A percentile compares a stretch with the other conserved stretches of the same genome.
phyloP scores from a whole-genome alignment of 2,329 filamentous ascomycete species.

The Lachnellula cervina region DNA sequence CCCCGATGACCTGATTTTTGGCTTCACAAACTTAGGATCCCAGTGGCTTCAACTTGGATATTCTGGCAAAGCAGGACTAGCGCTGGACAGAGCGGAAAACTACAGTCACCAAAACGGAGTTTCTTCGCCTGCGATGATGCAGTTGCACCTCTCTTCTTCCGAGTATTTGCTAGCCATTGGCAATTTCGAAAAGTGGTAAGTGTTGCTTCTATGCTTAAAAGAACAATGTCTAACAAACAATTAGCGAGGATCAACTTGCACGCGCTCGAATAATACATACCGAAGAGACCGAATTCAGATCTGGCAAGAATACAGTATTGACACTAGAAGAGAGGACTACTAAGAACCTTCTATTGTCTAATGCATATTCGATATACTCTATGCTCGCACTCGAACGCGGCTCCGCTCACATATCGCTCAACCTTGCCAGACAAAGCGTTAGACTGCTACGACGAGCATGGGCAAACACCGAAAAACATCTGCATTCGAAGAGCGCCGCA shows the following conservation, averaged over 20 bases:
- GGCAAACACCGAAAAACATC: conserved; percentile 32
- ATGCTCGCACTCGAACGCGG: conserved; percentile 39
- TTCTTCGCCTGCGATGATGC: conserved; percentile 42
- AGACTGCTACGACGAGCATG: conserved; percentile 39
- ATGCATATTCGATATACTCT: conserved; percentile 33
- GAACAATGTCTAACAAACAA: not conserved
- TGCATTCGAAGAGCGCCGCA: conserved; percentile 4
- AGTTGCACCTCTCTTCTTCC: conserved; percentile 65
- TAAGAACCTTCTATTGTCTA: conserved; percentile 32
- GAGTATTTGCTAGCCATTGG: conserved; percentile 70
- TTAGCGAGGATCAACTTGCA: conserved; percentile 28
- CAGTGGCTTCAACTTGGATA: conserved; percentile 58
- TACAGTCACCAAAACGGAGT: conserved; percentile 38
- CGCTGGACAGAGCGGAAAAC: conserved; percentile 54
- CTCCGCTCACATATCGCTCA: conserved; percentile 52
- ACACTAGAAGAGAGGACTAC: conserved; percentile 20
- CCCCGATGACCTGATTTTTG: conserved; percentile 38
- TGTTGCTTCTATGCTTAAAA: conserved; percentile 21
- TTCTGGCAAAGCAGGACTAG: conserved; percentile 50
- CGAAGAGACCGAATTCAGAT: conserved; percentile 22
- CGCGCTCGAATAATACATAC: conserved; percentile 23
- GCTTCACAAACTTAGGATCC: conserved; percentile 39
- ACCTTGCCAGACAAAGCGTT: conserved; percentile 53
- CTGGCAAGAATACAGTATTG: conserved; percentile 11
- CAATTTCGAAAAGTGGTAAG: conserved; percentile 55